Evolutionary conservation across 768 basidiomycete species (phyloP), one percentile per base, ranked within the genome.

Genomic region (Mycena capillaripes): DNA sequence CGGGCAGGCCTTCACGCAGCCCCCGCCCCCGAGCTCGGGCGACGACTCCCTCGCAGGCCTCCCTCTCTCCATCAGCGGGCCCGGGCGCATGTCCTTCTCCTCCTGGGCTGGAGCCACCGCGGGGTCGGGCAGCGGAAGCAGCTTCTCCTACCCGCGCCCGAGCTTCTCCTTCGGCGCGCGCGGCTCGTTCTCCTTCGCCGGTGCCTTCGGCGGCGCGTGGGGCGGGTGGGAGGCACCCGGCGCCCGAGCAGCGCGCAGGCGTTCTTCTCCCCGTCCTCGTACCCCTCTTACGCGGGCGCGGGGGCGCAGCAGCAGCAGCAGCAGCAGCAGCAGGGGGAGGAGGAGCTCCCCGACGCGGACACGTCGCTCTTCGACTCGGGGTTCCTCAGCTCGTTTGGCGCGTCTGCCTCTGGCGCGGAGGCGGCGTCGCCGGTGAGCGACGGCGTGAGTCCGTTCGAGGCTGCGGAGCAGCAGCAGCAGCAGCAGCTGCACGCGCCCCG

Each of bases 291-390:
- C 27, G 25, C 76, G 10, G 74, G 23, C 17, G 5, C 16, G n/a
- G n/a, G n/a, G n/a, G n/a, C n/a, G 34, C 38, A 77, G 0, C 79
- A 87, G n/a, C 84, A 84, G 57, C 82, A 82, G 0, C 88, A 89
- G 64, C 74, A 81, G 7, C 83, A 89, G 5, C 89, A 89, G 0
- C 88, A 87, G 25, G 81, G 82, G 5, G 81, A 87, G 40, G 89
- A 90, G 69, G 77, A 82, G 9, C 84, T 90, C 2, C 89, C 89
- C 0, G 89, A 87, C 25, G 82, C 84, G 12, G 81, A 88, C 68
- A 83, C 85, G 0, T 84, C 83, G 42, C 78, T 90, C 42, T 90
- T 89, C 77, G 84, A 90, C 19, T 77, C 80, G 0, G 78, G 80
- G 2, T 90, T 84, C 76, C 72, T 85, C 68, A 82, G 80, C 78